Evolutionary conservation across 176 grass and related monocot species (phyloP).

Genomic region (Carex myosuroides): DNA sequence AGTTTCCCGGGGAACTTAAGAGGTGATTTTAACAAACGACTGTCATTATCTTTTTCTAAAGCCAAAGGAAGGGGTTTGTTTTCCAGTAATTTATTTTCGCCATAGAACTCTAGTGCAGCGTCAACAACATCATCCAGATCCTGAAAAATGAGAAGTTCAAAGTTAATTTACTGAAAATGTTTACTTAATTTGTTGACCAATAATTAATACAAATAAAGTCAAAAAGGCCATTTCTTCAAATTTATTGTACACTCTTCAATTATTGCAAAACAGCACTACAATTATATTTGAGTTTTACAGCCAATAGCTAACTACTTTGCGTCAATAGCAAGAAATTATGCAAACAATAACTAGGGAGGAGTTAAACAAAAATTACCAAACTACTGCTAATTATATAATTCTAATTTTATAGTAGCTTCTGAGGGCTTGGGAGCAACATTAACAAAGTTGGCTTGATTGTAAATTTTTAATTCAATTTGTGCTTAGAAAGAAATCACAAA

Average conservation of each 20-base stretch:
- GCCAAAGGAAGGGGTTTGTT: conserved; percentile 65
- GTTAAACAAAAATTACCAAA: not conserved
- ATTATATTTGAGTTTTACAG: not conserved
- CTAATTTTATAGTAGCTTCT: not conserved
- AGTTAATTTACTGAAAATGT: not conserved
- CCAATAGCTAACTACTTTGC: not conserved
- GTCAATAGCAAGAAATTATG: not conserved
- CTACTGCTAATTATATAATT: not conserved
- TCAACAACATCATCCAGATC: conserved; percentile 90
- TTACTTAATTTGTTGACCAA: not conserved
- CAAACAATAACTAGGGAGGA: not conserved
- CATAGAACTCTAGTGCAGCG: conserved; percentile 87
- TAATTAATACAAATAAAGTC: not conserved
- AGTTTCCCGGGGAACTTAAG: conserved; percentile 95
- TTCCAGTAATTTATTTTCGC: conserved; percentile 58
- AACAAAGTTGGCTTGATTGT: not conserved
- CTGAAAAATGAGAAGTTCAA: conserved; percentile 36
- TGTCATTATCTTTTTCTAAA: conserved; percentile 88
- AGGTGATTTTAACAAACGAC: conserved; percentile 60
- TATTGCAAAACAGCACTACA: not conserved
- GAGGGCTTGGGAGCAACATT: not conserved
- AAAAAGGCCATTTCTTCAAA: not conserved
- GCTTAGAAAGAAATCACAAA: not conserved
- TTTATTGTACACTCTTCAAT: not conserved
- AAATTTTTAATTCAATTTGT: not conserved